These are phyloP conservation scores for Hygrophoropsis aurantiaca DNA, from an alignment of 768 basidiomycete species.

Conservation along the genomic window DNA sequence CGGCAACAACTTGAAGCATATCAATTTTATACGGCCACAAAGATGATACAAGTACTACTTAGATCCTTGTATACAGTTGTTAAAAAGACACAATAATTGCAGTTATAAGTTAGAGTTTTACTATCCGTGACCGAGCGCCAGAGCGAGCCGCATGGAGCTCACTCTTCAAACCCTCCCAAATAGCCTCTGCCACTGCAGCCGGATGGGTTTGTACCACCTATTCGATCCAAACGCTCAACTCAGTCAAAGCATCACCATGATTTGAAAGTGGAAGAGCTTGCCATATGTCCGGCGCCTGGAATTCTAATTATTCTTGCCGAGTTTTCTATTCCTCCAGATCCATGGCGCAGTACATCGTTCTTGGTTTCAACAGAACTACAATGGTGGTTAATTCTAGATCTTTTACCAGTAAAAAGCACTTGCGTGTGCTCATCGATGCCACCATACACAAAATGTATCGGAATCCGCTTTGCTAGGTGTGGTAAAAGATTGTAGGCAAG, in stretches of 20 bases:
- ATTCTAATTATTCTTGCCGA: slow-evolving; percentile 39
- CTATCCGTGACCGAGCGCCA: no score
- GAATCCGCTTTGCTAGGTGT: slow-evolving; percentile 30
- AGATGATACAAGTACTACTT: no score
- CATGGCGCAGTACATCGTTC: slow-evolving; percentile 34
- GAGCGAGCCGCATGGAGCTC: no score
- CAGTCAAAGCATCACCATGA: background rate
- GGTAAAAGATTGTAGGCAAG: slow-evolving; percentile 35
- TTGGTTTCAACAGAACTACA: slow-evolving; percentile 35
- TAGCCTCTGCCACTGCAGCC: background rate
- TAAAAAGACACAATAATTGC: no score
- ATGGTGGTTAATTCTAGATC: background rate
- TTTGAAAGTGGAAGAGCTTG: slow-evolving; percentile 17
- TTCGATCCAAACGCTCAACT: background rate
- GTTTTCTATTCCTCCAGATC: slow-evolving; percentile 34
- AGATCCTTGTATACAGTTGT: no score
- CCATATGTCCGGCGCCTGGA: slow-evolving; percentile 42
- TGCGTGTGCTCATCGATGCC: slow-evolving; percentile 44
- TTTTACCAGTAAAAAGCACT: slow-evolving; percentile 6
- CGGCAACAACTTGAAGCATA: no score
- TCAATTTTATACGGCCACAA: no score
- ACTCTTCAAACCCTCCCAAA: background rate
- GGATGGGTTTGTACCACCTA: background rate
- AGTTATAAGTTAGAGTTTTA: no score
- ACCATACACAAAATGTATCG: slow-evolving; percentile 50